Percentiles rank a stretch among this genome's conserved stretches.
Evolutionary conservation across 1,284 basidiomycete species (phyloP).

Genomic region (Schizopora paradoxa): DNA sequence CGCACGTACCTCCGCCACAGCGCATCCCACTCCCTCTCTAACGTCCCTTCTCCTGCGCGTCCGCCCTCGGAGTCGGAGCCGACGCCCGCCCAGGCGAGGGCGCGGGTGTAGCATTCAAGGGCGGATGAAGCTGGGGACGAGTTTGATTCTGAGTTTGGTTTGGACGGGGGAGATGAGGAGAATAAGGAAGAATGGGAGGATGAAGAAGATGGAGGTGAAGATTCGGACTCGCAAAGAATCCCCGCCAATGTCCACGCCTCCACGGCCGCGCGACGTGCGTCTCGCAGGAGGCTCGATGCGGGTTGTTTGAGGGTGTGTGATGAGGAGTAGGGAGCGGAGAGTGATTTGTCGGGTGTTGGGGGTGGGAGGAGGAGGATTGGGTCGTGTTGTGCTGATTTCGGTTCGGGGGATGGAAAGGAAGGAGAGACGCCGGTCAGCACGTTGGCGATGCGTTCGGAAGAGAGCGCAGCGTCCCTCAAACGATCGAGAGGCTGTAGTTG

Average conservation of each 20-base stretch:
- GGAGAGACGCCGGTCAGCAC: conserved; percentile 35
- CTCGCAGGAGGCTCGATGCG: conserved; percentile 57
- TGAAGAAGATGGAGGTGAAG: no score
- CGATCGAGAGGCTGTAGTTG: conserved; percentile 44
- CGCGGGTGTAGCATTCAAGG: conserved; percentile 53
- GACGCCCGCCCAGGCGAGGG: conserved; percentile 58
- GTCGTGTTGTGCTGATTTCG: not conserved
- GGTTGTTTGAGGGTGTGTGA: conserved; percentile 49
- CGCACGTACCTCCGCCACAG: conserved; percentile 11
- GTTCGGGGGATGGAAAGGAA: conserved; percentile 7
- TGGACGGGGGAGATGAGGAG: not conserved
- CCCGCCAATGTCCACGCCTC: conserved; percentile 63
- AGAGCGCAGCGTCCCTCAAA: conserved; percentile 54
- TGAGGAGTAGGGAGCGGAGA: conserved; percentile 34
- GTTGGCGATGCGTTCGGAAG: conserved; percentile 61
- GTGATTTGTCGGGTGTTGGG: conserved; percentile 32
- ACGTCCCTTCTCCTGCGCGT: conserved; percentile 35
- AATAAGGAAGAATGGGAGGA: conserved; percentile 18
- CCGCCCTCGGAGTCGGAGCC: conserved; percentile 31
- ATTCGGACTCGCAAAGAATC: conserved; percentile 39
- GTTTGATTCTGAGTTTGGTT: not conserved
- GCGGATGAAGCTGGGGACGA: conserved; percentile 25
- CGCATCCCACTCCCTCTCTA: conserved; percentile 15
- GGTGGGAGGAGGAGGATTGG: conserved; percentile 25
- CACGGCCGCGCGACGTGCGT: conserved; percentile 63